Evolutionary conservation across 2,329 filamentous ascomycete genomes (phyloP).

Genomic region (Periconia sp.): DNA sequence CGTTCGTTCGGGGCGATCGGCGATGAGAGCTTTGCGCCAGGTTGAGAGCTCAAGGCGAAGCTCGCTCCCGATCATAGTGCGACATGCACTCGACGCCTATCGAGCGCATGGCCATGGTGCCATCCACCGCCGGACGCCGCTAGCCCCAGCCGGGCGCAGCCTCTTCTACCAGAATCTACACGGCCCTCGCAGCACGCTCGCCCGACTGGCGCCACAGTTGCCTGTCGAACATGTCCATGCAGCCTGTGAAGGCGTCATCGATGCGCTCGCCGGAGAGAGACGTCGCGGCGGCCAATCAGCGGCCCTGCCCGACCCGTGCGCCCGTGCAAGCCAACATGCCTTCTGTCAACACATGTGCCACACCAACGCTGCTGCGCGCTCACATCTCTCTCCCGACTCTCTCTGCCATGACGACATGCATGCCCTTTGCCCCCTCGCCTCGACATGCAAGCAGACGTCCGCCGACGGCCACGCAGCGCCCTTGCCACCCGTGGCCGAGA

Average conservation of each 20-base stretch:
- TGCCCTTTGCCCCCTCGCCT: slow-evolving; percentile 3
- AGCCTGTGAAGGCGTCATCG: slow-evolving; percentile 37
- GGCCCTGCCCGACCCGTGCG: neutral
- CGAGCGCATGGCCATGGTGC: slow-evolving; percentile 7
- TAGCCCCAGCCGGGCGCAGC: slow-evolving; percentile 5
- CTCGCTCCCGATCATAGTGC: slow-evolving; percentile 12
- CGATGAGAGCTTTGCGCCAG: slow-evolving; percentile 16
- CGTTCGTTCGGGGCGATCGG: slow-evolving; percentile 17
- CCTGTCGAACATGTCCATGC: slow-evolving; percentile 10
- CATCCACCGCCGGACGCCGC: slow-evolving; percentile 10
- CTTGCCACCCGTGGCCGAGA: too few species aligned
- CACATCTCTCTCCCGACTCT: slow-evolving; percentile 8
- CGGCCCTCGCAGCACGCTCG: slow-evolving; percentile 3
- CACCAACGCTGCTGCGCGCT: slow-evolving; percentile 7
- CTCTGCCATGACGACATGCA: slow-evolving; percentile 13
- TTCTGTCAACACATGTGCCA: slow-evolving; percentile 21
- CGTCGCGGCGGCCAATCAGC: slow-evolving; percentile 24
- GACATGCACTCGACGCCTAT: slow-evolving; percentile 10
- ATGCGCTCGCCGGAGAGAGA: slow-evolving; percentile 19
- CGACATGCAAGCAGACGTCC: too few species aligned
- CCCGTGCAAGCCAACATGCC: slow-evolving; percentile 15
- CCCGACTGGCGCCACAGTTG: neutral
- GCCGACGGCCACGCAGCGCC: too few species aligned
- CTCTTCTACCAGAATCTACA: slow-evolving; percentile 11
- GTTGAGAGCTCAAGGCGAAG: slow-evolving; percentile 7